Percentiles rank a stretch among this genome's conserved stretches.
These are phyloP conservation scores for Aspergillus homomorphus DNA, from an alignment of 495 filamentous ascomycete genomes.

Conservation along the genomic window DNA sequence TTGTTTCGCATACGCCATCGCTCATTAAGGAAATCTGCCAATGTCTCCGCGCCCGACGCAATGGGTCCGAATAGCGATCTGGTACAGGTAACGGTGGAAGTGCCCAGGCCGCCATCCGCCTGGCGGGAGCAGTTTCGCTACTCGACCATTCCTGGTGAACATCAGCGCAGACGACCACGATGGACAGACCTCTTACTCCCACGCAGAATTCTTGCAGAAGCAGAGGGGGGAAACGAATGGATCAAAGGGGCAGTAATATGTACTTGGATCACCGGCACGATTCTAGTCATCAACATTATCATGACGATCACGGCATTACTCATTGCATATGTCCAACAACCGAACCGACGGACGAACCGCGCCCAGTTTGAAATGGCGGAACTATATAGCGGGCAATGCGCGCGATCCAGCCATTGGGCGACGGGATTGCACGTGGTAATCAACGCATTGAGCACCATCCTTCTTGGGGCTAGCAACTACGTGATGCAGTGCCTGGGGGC, in stretches of 20 bases:
- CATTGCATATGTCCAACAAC: neutral
- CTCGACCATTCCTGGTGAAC: neutral
- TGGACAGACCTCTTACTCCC: neutral
- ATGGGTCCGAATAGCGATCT: neutral
- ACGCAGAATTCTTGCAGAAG: neutral
- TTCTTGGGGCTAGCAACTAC: slow-evolving; percentile 11
- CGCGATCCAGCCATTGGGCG: slow-evolving; percentile 1
- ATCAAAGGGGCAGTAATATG: neutral
- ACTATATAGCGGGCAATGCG: neutral
- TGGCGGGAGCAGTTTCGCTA: neutral
- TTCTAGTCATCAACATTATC: neutral
- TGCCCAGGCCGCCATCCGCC: neutral
- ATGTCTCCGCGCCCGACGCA: neutral
- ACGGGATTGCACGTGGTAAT: slow-evolving; percentile 5
- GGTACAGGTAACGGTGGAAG: neutral
- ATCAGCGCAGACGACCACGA: neutral
- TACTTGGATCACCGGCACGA: neutral
- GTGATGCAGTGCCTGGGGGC: slow-evolving; percentile 9
- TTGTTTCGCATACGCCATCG: neutral
- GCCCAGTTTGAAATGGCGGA: neutral
- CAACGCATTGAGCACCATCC: slow-evolving; percentile 5
- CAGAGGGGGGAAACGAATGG: neutral
- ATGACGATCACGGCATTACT: neutral
- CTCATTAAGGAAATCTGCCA: too few species aligned
- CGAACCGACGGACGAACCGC: neutral